Percentiles rank a stretch among this genome's conserved stretches.
Evolutionary conservation across 768 basidiomycete species (phyloP).

Genomic region (Suillus weaverae): DNA sequence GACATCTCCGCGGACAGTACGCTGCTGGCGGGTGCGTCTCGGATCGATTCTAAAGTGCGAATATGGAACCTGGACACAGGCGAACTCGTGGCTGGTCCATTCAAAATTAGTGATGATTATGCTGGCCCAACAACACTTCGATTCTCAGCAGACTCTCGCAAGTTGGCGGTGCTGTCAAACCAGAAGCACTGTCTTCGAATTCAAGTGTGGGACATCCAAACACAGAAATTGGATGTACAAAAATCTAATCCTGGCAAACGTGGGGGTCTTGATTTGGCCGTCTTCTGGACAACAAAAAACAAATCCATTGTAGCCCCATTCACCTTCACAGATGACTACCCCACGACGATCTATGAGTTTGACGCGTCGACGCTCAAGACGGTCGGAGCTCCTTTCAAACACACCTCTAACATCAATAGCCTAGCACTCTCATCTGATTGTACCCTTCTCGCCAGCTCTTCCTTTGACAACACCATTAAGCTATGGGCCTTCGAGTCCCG

Average conservation of each 20-base stretch:
- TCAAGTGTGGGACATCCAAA: neutral
- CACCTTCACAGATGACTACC: neutral
- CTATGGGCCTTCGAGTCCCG: neutral
- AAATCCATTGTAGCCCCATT: neutral
- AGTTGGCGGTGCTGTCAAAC: neutral
- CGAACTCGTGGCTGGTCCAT: neutral
- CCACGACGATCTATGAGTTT: neutral
- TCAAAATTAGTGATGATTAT: neutral
- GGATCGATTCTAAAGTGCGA: accelerated
- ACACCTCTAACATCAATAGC: accelerated
- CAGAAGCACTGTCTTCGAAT: too few species aligned
- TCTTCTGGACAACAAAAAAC: neutral
- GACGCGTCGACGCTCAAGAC: neutral
- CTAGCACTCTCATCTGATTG: neutral
- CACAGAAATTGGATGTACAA: neutral
- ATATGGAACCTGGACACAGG: neutral
- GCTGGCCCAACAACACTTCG: neutral
- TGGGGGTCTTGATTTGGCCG: too few species aligned
- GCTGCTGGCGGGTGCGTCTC: neutral
- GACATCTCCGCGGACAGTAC: neutral
- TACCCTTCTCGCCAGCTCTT: neutral
- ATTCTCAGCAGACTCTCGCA: neutral
- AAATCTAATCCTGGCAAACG: neutral
- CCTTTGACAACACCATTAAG: accelerated
- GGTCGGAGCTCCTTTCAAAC: neutral